phyloP scores from a whole-genome alignment of 163 green algal genomes.

The Chlamydomonas reinhardtii region DNA sequence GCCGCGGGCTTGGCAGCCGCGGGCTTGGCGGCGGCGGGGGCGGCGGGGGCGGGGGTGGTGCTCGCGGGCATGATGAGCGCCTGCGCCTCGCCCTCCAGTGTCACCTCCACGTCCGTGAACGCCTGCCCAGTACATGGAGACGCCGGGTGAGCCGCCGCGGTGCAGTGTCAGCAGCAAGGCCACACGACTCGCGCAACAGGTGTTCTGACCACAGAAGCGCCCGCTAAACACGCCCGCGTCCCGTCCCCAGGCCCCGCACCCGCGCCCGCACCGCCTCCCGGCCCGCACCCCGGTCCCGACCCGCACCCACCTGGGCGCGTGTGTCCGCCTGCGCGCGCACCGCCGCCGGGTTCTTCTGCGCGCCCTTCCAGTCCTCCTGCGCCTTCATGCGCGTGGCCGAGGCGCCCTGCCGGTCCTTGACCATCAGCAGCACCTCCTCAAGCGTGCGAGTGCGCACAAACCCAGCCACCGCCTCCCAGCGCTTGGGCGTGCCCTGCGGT shows the following conservation, averaged over 20 bases:
- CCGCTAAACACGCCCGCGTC: no score
- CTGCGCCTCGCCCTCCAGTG: constrained; percentile 49
- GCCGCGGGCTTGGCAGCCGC: background rate
- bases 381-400: constrained; percentile 57
- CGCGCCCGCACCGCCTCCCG: no score
- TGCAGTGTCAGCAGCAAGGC: no score
- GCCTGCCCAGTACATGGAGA: constrained; percentile 43
- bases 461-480: constrained; percentile 67
- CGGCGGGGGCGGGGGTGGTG: no score
- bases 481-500: constrained; percentile 81
- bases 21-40: background rate
- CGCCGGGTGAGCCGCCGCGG: no score
- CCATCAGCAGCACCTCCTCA: constrained; percentile 93
- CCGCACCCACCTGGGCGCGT: constrained; percentile 9
- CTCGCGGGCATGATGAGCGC: background rate
- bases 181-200: no score
- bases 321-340: constrained; percentile 51
- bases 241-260: no score
- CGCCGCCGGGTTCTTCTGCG: constrained; percentile 69
- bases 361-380: constrained; percentile 74
- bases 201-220: no score
- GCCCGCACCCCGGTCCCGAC: no score
- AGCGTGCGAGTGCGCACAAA: constrained; percentile 86
- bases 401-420: constrained; percentile 80
- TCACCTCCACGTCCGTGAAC: constrained; percentile 88